Conservation (phyloP, 208 protist genomes). For the Porcisia hertigi region DNA sequence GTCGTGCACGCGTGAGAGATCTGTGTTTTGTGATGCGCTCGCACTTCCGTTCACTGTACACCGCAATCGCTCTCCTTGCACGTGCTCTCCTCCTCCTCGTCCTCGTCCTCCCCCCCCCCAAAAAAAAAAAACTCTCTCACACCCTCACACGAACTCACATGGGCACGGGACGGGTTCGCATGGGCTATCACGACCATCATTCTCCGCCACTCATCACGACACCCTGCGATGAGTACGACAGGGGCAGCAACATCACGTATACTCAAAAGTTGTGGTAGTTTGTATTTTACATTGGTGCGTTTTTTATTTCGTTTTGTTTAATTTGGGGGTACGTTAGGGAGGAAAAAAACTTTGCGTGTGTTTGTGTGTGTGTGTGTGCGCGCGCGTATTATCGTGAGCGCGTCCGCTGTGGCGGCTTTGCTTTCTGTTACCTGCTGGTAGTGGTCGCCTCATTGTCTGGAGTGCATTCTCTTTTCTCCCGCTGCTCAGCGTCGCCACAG, state of each 20-base stretch:
- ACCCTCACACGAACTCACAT: not conserved
- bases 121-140: not conserved
- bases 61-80: not conserved
- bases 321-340: too few relatives aligned
- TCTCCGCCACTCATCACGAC: not conserved
- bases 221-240: not conserved
- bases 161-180: not conserved
- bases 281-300: not conserved
- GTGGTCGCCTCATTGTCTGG: not conserved
- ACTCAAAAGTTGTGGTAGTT: not conserved
- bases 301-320: conserved; percentile 15
- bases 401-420: not conserved
- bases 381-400: not conserved
- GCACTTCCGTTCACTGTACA: not conserved
- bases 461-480: not conserved
- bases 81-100: not conserved
- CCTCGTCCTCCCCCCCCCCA: not conserved
- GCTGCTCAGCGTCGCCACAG: not conserved
- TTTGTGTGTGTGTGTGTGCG: conserved; percentile 3
- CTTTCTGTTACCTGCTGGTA: not conserved
- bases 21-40: not conserved
- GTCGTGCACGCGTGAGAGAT: not conserved
- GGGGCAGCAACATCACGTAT: not conserved
- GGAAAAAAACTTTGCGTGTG: not conserved
- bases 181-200: not conserved